phyloP scores from a whole-genome alignment of 495 filamentous ascomycete species.

The Daldinia childiae region DNA sequence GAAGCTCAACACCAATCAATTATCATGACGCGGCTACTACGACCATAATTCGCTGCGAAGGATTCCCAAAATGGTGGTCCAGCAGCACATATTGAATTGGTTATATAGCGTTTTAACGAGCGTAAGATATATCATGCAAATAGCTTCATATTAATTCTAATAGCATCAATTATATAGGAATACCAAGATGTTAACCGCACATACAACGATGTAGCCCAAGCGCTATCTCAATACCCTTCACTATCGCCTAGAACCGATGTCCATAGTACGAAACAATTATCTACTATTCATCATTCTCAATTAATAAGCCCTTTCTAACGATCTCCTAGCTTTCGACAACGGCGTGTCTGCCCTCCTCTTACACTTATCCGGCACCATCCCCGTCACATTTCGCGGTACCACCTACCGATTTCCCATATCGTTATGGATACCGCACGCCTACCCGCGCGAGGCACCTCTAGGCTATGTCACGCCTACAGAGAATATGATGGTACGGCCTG shows the following conservation, averaged over 20 bases:
- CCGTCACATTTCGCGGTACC: constrained; percentile 85
- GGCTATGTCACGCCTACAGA: constrained; percentile 88
- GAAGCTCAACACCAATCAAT: constrained; percentile 6
- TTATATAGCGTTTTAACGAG: constrained; percentile 88
- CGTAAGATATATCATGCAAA: constrained; percentile 57
- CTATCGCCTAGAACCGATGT: constrained; percentile 93
- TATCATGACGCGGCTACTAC: constrained; percentile 34
- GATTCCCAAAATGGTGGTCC: constrained; percentile 73
- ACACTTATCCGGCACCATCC: constrained; percentile 85
- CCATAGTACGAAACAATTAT: constrained; percentile 74
- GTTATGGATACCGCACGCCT: constrained; percentile 94
- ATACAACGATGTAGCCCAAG: constrained; percentile 88
- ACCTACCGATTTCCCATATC: constrained; percentile 92
- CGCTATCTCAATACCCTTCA: constrained; percentile 81
- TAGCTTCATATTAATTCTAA: constrained; percentile 15
- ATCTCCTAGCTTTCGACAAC: constrained; percentile 79
- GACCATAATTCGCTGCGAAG: constrained; percentile 23
- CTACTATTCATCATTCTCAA: not conserved
- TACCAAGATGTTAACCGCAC: constrained; percentile 91
- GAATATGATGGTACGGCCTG: constrained; percentile 88
- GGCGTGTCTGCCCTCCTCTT: constrained; percentile 88
- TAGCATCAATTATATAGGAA: constrained; percentile 66
- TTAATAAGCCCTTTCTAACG: constrained; percentile 13
- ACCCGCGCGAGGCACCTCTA: constrained; percentile 85
- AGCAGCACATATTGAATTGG: constrained; percentile 92